Evolutionary conservation across 306 rosid species (phyloP).

Genomic region (Sesbania bispinosa): DNA sequence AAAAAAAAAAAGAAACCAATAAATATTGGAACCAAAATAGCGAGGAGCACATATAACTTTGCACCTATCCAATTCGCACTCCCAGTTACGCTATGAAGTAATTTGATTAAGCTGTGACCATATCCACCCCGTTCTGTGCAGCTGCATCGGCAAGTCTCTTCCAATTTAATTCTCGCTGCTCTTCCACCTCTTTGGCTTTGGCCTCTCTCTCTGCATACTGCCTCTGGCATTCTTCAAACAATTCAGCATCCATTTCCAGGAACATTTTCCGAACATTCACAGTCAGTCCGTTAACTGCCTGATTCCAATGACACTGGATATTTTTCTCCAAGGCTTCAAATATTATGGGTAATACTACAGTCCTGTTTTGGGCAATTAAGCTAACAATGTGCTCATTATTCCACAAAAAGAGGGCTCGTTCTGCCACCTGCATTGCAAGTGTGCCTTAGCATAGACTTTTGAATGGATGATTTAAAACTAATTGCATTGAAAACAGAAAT

Average conservation of each 20-base stretch:
- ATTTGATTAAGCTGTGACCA: constrained; percentile 43
- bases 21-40: constrained; percentile 55
- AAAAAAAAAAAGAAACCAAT: constrained; percentile 30
- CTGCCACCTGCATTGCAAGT: constrained; percentile 78
- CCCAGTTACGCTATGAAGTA: constrained; percentile 15
- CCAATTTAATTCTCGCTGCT: constrained; percentile 72
- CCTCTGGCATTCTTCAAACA: constrained; percentile 87
- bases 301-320: constrained; percentile 84
- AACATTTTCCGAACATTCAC: constrained; percentile 90
- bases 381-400: constrained; percentile 91
- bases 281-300: constrained; percentile 84
- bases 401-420: constrained; percentile 92
- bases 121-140: constrained; percentile 49
- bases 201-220: constrained; percentile 60
- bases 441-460: constrained; percentile 24
- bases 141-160: constrained; percentile 84
- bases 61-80: constrained; percentile 31
- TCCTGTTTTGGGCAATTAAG: constrained; percentile 89
- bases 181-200: constrained; percentile 55
- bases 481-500: not conserved
- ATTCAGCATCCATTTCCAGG: constrained; percentile 82
- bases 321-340: constrained; percentile 82
- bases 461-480: not conserved
- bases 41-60: constrained; percentile 39
- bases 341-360: constrained; percentile 66